Evolutionary conservation across 2,329 filamentous ascomycete species (phyloP).

Genomic region (Xylariaceae sp.): DNA sequence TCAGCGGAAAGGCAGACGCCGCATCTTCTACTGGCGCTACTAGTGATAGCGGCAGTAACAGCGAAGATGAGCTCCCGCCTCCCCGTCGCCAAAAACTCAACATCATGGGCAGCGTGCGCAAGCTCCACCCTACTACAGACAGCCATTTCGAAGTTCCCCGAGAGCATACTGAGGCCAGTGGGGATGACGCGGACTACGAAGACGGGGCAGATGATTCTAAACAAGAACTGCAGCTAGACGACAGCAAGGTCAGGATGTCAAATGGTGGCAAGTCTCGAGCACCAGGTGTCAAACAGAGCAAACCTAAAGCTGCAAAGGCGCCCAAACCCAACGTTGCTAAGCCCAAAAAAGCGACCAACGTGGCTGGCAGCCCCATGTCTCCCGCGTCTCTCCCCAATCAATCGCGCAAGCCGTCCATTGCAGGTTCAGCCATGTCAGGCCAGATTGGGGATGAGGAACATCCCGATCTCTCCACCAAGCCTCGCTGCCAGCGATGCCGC

Average conservation of each 20-base stretch:
- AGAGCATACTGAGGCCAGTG: conserved; percentile 47
- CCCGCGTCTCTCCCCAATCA: conserved; percentile 63
- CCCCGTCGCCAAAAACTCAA: conserved; percentile 59
- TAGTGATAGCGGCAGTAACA: conserved; percentile 70
- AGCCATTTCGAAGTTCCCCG: conserved; percentile 49
- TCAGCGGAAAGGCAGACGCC: conserved; percentile 83
- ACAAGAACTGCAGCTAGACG: conserved; percentile 41
- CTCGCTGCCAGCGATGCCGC: conserved; percentile 94
- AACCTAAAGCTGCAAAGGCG: conserved; percentile 43
- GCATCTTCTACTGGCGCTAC: conserved; percentile 83
- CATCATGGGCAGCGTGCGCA: conserved; percentile 40
- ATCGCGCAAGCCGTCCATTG: conserved; percentile 72
- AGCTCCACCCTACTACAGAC: conserved; percentile 51
- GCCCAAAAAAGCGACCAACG: conserved; percentile 49
- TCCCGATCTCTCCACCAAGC: conserved; percentile 90
- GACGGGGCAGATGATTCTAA: conserved; percentile 40
- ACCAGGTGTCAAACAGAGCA: conserved; percentile 41
- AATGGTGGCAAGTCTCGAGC: conserved; percentile 33
- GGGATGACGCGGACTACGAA: conserved; percentile 56
- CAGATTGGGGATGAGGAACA: conserved; percentile 80
- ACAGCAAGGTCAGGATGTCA: conserved; percentile 42
- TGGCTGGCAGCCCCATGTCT: conserved; percentile 52
- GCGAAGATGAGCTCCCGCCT: conserved; percentile 60
- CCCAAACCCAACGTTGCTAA: conserved; percentile 47
- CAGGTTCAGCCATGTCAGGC: conserved; percentile 51